These are phyloP conservation scores for Vaccinium myrtillus DNA, from an alignment of 148 eudicot genomes.

Conservation along the genomic window DNA sequence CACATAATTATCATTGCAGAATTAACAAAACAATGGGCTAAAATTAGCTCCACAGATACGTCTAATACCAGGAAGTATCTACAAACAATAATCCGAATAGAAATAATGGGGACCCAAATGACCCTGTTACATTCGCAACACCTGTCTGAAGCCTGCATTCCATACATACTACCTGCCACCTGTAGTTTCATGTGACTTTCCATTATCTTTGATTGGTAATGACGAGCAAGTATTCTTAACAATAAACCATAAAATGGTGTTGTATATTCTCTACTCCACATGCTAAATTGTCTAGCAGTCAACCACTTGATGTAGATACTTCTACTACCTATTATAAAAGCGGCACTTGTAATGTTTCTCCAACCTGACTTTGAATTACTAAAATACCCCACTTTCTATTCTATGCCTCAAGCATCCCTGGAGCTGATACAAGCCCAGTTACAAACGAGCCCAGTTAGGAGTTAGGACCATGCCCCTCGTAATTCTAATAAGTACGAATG, in stretches of 20 bases:
- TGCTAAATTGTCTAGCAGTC: not conserved
- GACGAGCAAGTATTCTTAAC: not conserved
- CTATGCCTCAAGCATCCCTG: no score
- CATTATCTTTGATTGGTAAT: not conserved
- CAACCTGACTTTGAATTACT: no score
- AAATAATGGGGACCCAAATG: not conserved
- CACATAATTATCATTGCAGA: not conserved
- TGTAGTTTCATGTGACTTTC: not conserved
- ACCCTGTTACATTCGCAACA: not conserved
- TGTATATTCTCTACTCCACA: not conserved
- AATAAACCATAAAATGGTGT: not conserved
- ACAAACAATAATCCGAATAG: not conserved
- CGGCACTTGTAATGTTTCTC: no score
- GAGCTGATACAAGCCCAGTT: no score
- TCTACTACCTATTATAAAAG: no score
- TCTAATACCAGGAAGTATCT: not conserved
- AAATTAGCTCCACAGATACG: not conserved
- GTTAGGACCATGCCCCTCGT: not conserved
- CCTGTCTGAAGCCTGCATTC: conserved; percentile 1
- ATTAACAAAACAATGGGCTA: not conserved
- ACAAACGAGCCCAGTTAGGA: no score
- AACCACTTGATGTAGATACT: not conserved
- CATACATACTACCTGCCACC: not conserved
- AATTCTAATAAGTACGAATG: not conserved
- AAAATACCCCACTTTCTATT: no score